Evolutionary conservation across 352 stramenopile genomes (phyloP), one percentile per base, ranked within the genome.

Genomic region (Phytophthora niederhauseri): DNA sequence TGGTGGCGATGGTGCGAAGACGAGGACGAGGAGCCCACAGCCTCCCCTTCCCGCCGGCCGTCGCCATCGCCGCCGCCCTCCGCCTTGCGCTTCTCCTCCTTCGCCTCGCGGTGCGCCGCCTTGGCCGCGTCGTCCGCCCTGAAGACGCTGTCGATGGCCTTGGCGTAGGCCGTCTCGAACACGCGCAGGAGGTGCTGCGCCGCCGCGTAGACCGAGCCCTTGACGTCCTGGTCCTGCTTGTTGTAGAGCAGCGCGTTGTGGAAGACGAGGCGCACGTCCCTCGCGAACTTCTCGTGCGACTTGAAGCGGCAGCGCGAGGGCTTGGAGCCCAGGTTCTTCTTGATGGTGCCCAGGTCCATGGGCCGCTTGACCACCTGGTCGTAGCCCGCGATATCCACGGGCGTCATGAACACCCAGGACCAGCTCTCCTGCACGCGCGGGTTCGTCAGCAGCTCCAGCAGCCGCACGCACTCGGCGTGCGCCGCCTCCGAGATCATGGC

Each of bases 341-440:
- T 82, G 22, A 96, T 81, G 0, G 86, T 91, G 45, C 82, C 84
- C 26, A 96, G 66, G 66, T 94, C 88, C 88, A 96, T 96, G 70
- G 83, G 84, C 61, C 87, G 91, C 61, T 93, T 93, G 64, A 93
- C 86, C 54, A 95, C 68, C 52, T 87, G 34, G 14, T 88, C 76
- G 72, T 95, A 95, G 49, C 82, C 84, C 1, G 85, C 73, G 58
- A 94, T 89, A 17, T 71, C 66, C 63, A 94, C 86, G 24, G 85
- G 86, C 61, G 72, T 78, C 85, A 95, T 93, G 68, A 95, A 95
- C 26, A 93, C 84, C 87, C 87, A 94, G 2, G 87, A 94, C 87
- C 87, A 94, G 75, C 80, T 94, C 69, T 94, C 84, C 73, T 94
- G 87, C 45, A 94, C 84, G 49, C 84, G 83, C 64, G 87, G 81